Percentiles rank a stretch among this genome's conserved stretches.
These are phyloP conservation scores for Podospora bellae-mahoneyi DNA, from an alignment of 495 filamentous ascomycete species.

Conservation along the genomic window DNA sequence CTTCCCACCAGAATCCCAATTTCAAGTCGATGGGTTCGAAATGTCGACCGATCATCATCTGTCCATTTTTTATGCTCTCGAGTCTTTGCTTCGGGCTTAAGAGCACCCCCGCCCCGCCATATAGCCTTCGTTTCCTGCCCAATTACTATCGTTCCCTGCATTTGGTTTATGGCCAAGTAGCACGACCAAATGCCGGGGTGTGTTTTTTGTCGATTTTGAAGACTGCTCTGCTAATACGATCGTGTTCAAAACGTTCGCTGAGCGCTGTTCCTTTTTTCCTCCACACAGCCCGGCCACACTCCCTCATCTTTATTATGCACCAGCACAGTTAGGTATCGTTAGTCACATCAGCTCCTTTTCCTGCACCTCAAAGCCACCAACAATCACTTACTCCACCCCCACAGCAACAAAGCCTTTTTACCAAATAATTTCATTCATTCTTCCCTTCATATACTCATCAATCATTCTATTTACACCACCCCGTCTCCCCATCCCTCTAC, in stretches of 20 bases:
- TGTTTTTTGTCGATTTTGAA: no score
- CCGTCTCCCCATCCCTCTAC: neutral
- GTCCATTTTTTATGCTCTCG: neutral
- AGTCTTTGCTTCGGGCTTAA: neutral
- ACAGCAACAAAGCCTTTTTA: neutral
- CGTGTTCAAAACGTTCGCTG: neutral
- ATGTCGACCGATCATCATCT: neutral
- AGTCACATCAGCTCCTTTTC: no score
- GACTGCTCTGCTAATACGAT: neutral
- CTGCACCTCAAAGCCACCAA: no score
- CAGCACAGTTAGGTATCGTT: neutral
- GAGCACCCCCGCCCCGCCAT: neutral
- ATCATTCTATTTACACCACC: neutral
- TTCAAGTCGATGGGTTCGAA: neutral
- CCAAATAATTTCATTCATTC: neutral
- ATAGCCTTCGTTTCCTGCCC: neutral
- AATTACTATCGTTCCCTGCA: neutral
- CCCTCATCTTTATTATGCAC: neutral
- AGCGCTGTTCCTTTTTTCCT: neutral
- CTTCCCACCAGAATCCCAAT: neutral
- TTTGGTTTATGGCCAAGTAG: neutral
- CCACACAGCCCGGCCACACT: neutral
- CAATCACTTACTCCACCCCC: no score
- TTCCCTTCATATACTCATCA: constrained; percentile 4
- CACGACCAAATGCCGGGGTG: no score